A percentile compares a stretch with the other conserved stretches of the same genome.
These are phyloP conservation scores for Tritrichomonas foetus DNA, from an alignment of 208 protist species.

Conservation along the genomic window DNA sequence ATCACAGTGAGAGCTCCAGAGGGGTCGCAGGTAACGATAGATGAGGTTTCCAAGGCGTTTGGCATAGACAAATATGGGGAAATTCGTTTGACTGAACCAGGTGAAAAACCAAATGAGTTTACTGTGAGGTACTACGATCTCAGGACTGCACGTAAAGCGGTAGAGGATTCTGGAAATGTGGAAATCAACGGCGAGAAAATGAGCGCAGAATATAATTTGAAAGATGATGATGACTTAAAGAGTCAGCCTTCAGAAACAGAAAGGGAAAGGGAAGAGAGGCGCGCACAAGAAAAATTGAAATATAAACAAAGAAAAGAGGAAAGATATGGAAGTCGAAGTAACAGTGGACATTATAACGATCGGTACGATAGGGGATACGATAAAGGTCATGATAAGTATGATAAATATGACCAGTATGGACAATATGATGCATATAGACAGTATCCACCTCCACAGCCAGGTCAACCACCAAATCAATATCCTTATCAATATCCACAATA, in stretches of 20 bases:
- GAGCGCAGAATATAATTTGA: background rate
- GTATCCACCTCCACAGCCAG: background rate
- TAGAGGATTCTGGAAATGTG: background rate
- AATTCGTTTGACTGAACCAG: background rate
- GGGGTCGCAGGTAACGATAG: background rate
- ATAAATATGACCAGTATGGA: background rate
- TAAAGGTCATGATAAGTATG: too few relatives aligned
- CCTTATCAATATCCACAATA: background rate
- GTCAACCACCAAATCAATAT: background rate
- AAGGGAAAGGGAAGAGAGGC: background rate
- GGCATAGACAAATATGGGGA: background rate
- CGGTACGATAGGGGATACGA: too few relatives aligned
- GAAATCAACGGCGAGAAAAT: background rate
- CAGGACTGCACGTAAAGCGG: background rate
- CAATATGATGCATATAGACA: background rate
- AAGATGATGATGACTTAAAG: background rate
- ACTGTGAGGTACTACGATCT: background rate
- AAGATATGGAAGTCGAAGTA: background rate
- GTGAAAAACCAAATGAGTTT: background rate
- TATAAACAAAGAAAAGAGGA: background rate
- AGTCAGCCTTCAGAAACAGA: background rate
- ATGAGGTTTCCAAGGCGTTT: background rate
- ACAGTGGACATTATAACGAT: too few relatives aligned
- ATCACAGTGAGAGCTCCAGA: background rate
- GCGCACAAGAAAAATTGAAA: background rate